Base-by-base conservation (phyloP, 208 protist species). In the Crithidia fasciculata region DNA sequence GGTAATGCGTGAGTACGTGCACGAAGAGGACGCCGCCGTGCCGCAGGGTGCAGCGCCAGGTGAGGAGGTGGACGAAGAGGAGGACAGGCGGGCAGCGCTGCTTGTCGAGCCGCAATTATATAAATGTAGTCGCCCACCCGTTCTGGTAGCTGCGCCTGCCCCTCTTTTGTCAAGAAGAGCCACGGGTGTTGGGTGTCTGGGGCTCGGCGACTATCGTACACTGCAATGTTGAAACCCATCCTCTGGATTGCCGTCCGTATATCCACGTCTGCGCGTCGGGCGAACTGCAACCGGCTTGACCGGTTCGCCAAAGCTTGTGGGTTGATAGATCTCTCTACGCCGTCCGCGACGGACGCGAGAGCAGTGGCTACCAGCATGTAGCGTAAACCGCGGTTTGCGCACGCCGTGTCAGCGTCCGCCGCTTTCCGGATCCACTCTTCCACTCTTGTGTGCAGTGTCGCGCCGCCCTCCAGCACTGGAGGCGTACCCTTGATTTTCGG, bases 181-280 rank as follows among this genome's bases (percentile, higher is more conserved):
- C 55, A 59, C 0, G 55, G 28, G 6, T 18, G 3, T 36, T 8
- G 8, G 8, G 55, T 59, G 55, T 18, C 28, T 8, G 55, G 55
- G 13, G 28, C 55, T 28, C 55, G 55, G 28, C 45, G 45, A 49
- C 45, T 49, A 13, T 49, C 45, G 45, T 49, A 49, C 45, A 49
- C 45, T 13, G 45, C 45, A 49, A 49, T 49, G 45, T 49, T 49
- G 12, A 49, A 49, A 49, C 45, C 45, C 45, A 49, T 49, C 45
- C 45, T 49, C 45, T 49, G 45, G 45, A 59, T 12, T 15, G 55
- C 55, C 6, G 6, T 8, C 28, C 55, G 55, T 41, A 59, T 40
- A 59, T 59, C 55, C 16, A 59, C 55, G 18, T 59, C 55, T 59
- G 16, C 55, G 13, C 55, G 19, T 15, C 55, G 45, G 45, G 45